Evolutionary conservation across 331 rosid genomes (phyloP), one percentile per base, ranked within the genome.

Genomic region (Malus hybrid): DNA sequence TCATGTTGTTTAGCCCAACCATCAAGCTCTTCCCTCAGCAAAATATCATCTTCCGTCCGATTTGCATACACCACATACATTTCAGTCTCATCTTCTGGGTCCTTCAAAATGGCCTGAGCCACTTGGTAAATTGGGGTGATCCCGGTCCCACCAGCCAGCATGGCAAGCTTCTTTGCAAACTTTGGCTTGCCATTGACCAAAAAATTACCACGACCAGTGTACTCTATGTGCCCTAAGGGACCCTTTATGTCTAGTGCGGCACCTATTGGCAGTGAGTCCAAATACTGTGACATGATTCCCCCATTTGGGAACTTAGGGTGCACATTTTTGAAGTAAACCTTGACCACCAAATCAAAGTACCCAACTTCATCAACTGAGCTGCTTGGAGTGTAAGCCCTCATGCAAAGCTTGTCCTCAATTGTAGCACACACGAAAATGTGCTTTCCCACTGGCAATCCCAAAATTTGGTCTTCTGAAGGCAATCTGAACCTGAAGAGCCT

Each of bases 121-220:
- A 91, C 88, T 79, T 91, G 97, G 77, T 88, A 93, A 16, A 93
- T 85, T 0, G 98, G 98, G 0, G 98, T 93, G 78, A 93, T 93
- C 54, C 98, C 97, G 2, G 96, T 88, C 64, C 98, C 98, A 18
- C 97, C 97, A 0, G 97, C 94, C 27, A 93, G 3, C 98, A 93
- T 84, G 44, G 93, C 89, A 1, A 93, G 79, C 76, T 68, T 83
- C 71, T 82, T 91, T 0, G 91, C 93, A 71, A 82, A 91, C 76
- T 52, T 85, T 48, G 56, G 82, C 27, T 86, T 85, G 0, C 94
- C 93, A 0, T 78, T 87, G 20, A 91, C 91, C 46, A 70, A 34
- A 28, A 93, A 88, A 39, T 82, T 81, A 0, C 98, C 98, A 3
- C 81, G 83, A 0, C 94, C 94, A 0, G 60, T 77, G 70, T 93